A percentile compares a stretch with the other conserved stretches of the same genome.
These are phyloP conservation scores for Drechslerella coelobrocha DNA, from an alignment of 2,329 filamentous ascomycete species.

Conservation along the genomic window DNA sequence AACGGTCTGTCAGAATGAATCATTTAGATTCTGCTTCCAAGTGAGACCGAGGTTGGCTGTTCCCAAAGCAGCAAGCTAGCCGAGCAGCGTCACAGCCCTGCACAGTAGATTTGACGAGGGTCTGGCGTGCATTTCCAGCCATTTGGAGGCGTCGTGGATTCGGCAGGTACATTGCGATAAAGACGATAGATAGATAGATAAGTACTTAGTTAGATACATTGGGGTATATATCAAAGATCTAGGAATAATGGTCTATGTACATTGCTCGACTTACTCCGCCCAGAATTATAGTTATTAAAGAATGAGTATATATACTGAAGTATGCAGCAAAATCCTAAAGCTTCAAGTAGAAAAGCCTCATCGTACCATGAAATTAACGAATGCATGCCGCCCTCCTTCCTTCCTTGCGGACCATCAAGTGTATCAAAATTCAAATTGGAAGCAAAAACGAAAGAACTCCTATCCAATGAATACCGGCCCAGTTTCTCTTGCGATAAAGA, in stretches of 20 bases:
- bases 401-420: background rate
- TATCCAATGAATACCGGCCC: background rate
- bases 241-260: slow-evolving; percentile 1
- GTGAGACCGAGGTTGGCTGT: background rate
- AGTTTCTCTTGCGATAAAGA: background rate
- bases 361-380: background rate
- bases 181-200: too few species aligned
- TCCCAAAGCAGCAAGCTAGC: background rate
- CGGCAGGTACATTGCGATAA: too few species aligned
- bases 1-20: slow-evolving; percentile 1
- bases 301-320: background rate
- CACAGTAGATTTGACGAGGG: too few species aligned
- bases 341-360: background rate
- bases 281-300: background rate
- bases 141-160: too few species aligned
- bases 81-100: background rate
- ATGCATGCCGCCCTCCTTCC: background rate
- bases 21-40: background rate
- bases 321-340: background rate
- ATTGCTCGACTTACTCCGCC: background rate
- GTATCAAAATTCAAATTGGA: background rate
- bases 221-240: too few species aligned
- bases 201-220: too few species aligned
- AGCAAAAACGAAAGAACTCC: background rate
- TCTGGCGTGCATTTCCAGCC: too few species aligned